Evolutionary conservation across 1,284 basidiomycete species (phyloP).

Genomic region (Ceratobasidium theobromae): DNA sequence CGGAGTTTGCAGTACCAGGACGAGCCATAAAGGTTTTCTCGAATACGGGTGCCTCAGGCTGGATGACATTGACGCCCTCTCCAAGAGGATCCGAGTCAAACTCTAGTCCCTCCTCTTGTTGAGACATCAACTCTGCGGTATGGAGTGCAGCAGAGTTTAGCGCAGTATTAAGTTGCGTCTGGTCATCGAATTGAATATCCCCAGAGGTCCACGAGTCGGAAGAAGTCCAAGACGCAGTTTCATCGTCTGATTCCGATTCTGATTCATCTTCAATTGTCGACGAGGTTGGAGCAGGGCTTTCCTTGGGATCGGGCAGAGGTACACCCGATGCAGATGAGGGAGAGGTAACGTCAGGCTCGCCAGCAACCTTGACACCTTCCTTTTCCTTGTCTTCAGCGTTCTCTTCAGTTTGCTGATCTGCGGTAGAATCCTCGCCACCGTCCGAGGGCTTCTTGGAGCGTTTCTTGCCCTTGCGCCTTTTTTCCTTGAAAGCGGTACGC

Average conservation of each 20-base stretch:
- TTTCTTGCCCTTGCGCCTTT: constrained; percentile 38
- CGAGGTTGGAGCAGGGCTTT: constrained; percentile 10
- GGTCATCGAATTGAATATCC: constrained; percentile 69
- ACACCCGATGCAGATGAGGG: constrained; percentile 22
- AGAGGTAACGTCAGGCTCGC: constrained; percentile 29
- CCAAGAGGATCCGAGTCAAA: constrained; percentile 65
- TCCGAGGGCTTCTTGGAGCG: constrained; percentile 38
- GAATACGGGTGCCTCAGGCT: constrained; percentile 39
- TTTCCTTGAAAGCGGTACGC: constrained; percentile 43
- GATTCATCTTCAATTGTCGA: constrained; percentile 40
- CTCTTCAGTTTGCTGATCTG: constrained; percentile 52
- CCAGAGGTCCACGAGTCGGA: constrained; percentile 48
- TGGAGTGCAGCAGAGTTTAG: constrained; percentile 64
- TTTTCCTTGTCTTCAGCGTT: constrained; percentile 44
- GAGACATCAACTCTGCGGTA: constrained; percentile 47
- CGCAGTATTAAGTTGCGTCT: constrained; percentile 72
- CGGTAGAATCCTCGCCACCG: constrained; percentile 51
- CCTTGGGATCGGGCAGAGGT: constrained; percentile 33
- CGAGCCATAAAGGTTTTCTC: constrained; percentile 32
- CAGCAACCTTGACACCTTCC: constrained; percentile 43
- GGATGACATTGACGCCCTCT: constrained; percentile 86
- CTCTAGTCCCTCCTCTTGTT: constrained; percentile 50
- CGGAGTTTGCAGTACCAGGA: not conserved
- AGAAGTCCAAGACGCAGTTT: constrained; percentile 11
- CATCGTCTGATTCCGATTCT: constrained; percentile 27